These are phyloP conservation scores for Wickerhamiella azyma DNA, from an alignment of 805 yeast genomes.

Conservation along the genomic window DNA sequence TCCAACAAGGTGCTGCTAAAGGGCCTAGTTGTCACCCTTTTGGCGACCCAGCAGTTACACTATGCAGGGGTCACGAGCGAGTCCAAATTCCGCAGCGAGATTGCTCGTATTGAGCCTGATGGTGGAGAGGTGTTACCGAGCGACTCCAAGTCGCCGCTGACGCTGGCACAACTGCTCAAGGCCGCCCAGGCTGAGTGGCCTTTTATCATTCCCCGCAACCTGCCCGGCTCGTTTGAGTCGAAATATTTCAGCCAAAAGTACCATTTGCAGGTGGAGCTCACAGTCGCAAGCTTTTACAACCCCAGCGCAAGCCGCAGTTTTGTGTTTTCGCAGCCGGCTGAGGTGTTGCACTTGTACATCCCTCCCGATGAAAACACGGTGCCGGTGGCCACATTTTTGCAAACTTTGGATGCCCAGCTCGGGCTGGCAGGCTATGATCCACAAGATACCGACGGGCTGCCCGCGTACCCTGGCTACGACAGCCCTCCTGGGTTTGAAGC, in stretches of 20 bases:
- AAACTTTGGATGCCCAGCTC: constrained; percentile 1
- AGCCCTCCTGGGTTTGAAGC: constrained; percentile 1
- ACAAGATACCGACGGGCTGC: constrained; percentile 2
- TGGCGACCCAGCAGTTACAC: constrained; percentile 3
- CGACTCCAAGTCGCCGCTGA: background rate
- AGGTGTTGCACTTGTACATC: constrained; percentile 4
- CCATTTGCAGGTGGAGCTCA: constrained; percentile 3
- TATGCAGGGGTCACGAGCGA: constrained; percentile 3
- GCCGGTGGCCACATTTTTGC: constrained; percentile 2
- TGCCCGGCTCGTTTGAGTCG: constrained; percentile 7
- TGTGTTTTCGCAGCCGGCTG: constrained; percentile 4
- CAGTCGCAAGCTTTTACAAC: constrained; percentile 1
- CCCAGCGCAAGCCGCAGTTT: background rate
- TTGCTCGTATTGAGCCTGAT: background rate
- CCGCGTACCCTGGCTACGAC: constrained; percentile 5
- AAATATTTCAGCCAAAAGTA: constrained; percentile 3
- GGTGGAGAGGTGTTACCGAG: constrained; percentile 4
- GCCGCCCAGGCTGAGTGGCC: background rate
- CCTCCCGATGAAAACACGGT: background rate
- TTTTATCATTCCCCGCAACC: background rate
- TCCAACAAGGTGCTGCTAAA: constrained; percentile 1
- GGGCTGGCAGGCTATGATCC: background rate
- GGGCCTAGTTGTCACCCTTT: background rate
- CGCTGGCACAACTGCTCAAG: constrained; percentile 2
- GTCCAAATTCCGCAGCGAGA: constrained; percentile 4